A percentile compares a stretch with the other conserved stretches of the same genome.
These are phyloP conservation scores for Claviceps sp. DNA, from an alignment of 2,329 filamentous ascomycete species.

Conservation along the genomic window DNA sequence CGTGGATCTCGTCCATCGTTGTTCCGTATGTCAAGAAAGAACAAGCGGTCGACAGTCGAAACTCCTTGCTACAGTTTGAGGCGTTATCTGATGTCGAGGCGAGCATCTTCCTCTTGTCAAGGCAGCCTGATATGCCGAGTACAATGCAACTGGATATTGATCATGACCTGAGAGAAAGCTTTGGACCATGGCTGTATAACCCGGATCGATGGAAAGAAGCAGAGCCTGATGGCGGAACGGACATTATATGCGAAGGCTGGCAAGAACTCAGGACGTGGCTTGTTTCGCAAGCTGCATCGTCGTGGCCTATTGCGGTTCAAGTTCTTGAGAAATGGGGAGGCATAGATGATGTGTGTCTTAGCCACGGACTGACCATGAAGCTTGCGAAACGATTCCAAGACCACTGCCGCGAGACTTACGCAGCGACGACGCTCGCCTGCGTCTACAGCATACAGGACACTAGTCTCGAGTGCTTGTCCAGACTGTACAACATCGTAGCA, in stretches of 20 bases:
- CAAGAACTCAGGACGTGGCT: slow-evolving; percentile 58
- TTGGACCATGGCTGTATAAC: slow-evolving; percentile 63
- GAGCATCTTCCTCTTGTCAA: slow-evolving; percentile 46
- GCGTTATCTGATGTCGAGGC: slow-evolving; percentile 44
- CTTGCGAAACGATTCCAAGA: slow-evolving; percentile 46
- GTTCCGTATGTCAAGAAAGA: slow-evolving; percentile 56
- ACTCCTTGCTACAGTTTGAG: slow-evolving; percentile 50
- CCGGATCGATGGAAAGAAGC: slow-evolving; percentile 38
- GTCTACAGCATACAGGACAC: slow-evolving; percentile 53
- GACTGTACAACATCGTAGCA: slow-evolving; percentile 45
- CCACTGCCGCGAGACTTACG: slow-evolving; percentile 50
- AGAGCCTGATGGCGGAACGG: slow-evolving; percentile 4
- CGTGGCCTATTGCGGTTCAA: slow-evolving; percentile 48
- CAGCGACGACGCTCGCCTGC: slow-evolving; percentile 51
- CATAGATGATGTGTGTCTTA: slow-evolving; percentile 55
- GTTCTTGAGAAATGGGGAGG: slow-evolving; percentile 62
- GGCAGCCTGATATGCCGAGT: slow-evolving; percentile 35
- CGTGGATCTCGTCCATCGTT: slow-evolving; percentile 56
- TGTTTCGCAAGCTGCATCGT: slow-evolving; percentile 39
- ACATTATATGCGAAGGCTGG: slow-evolving; percentile 46
- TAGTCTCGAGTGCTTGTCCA: slow-evolving; percentile 42
- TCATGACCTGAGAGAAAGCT: slow-evolving; percentile 52
- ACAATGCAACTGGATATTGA: slow-evolving; percentile 32
- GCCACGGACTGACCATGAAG: slow-evolving; percentile 41
- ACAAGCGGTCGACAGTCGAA: slow-evolving; percentile 52